phyloP scores from a whole-genome alignment of 192 early-diverging fungal genomes.

The Podila clonocystis region DNA sequence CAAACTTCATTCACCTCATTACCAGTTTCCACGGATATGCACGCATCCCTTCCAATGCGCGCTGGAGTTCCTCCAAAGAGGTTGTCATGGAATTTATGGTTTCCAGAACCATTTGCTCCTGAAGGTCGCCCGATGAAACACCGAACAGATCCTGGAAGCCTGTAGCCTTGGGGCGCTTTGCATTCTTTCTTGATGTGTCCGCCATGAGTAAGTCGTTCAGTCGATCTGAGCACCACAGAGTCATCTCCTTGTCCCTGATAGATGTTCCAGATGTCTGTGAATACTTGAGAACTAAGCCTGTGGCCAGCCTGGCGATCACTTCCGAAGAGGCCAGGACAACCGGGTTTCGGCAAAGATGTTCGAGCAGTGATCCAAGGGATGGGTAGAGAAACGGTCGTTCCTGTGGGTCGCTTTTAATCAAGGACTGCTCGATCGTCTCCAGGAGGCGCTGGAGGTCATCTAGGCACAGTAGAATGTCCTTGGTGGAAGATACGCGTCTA shows the following conservation, averaged over 20 bases:
- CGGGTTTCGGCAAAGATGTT: conserved; percentile 26
- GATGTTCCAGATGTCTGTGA: conserved; percentile 1
- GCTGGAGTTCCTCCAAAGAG: too few relatives aligned
- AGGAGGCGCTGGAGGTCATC: conserved; percentile 15
- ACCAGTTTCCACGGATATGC: too few relatives aligned
- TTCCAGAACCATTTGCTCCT: too few relatives aligned
- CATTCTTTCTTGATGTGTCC: too few relatives aligned
- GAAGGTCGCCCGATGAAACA: too few relatives aligned
- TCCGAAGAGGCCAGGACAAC: conserved; percentile 1
- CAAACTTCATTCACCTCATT: too few relatives aligned
- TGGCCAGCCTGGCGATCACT: neutral
- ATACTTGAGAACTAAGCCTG: conserved; percentile 14
- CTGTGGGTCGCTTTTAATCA: neutral
- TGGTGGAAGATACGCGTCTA: conserved; percentile 24
- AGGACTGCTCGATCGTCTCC: conserved; percentile 13
- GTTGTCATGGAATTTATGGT: too few relatives aligned
- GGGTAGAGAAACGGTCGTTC: conserved; percentile 10
- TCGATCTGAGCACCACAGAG: neutral
- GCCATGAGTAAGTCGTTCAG: neutral
- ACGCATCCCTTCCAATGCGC: too few relatives aligned
- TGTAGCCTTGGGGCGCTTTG: too few relatives aligned
- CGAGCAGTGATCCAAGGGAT: conserved; percentile 11
- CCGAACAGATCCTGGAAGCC: too few relatives aligned
- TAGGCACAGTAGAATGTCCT: conserved; percentile 3
- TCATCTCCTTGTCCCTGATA: neutral